Base-by-base conservation (phyloP, 805 yeast species). In the Starmerella vitae region DNA sequence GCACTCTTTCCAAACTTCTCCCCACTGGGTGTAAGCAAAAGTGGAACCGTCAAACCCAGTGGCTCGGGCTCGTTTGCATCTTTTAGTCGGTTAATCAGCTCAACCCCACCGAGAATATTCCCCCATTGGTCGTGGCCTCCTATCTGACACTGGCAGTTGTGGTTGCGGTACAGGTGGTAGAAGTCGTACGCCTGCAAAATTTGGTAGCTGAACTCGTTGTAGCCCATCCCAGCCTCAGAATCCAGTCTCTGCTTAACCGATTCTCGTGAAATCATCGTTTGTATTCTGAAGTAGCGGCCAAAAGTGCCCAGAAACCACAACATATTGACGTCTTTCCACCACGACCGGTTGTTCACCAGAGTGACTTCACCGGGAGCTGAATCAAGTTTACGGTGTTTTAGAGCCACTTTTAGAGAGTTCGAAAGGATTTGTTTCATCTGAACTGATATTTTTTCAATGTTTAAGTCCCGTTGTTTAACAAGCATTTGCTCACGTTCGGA, bases 121-220 rank as follows among this genome's bases (percentile, higher is more conserved):
- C 98, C 98, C 85, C 95, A 91, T 60, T 91, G 98, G 57, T 91
- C 98, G 55, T 81, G 85, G 5, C 98, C 98, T 19, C 98, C 98
- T 7, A 65, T 76, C 62, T 91, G 97, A 12, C 85, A 60, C 31
- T 67, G 65, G 31, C 86, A 86, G 3, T 64, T 59, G 27, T 71
- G 60, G 13, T 70, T 56, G 28, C 67, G 68, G 62, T 73, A 74
- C 42, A 91, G 61, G 54, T 86, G 84, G 68, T 78, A 84, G 55
- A 84, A 91, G 56, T 91, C 98, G 57, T 73, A 91, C 0, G 95
- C 97, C 59, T 91, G 98, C 40, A 91, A 62, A 15, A 88, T 64
- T 55, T 91, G 98, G 58, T 91, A 91, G 1, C 94, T 71, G 56
- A 91, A 91, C 60, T 91, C 98, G 54, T 88, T 85, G 60, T 79